These are phyloP conservation scores for Globisporangium echinulatum DNA, from an alignment of 352 stramenopile genomes.

Conservation along the genomic window DNA sequence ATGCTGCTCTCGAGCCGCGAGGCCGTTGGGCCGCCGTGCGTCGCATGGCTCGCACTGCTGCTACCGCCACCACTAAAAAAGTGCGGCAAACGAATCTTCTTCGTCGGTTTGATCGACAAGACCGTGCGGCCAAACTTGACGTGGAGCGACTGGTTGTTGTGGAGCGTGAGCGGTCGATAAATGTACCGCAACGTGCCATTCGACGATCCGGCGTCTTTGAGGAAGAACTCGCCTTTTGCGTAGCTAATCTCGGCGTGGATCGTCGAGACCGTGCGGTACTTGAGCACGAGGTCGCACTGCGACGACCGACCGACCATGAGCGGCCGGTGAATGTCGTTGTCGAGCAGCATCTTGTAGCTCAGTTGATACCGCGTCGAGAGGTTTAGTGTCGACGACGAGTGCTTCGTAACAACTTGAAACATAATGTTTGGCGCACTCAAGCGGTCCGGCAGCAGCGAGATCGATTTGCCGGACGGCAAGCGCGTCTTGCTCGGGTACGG, in stretches of 20 bases:
- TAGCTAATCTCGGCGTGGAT: conserved; percentile 93
- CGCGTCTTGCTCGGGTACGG: conserved; percentile 80
- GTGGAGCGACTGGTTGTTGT: conserved; percentile 84
- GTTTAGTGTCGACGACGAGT: conserved; percentile 80
- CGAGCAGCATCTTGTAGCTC: conserved; percentile 91
- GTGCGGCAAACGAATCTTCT: conserved; percentile 83
- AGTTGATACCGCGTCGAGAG: conserved; percentile 82
- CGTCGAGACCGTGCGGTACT: conserved; percentile 93
- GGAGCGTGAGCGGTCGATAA: conserved; percentile 88
- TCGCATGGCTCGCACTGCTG: conserved; percentile 23
- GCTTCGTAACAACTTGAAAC: conserved; percentile 86
- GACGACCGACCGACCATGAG: conserved; percentile 92
- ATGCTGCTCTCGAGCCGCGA: conserved; percentile 50
- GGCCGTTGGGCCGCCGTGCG: neutral
- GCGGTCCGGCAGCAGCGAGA: conserved; percentile 70
- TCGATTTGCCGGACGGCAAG: conserved; percentile 58
- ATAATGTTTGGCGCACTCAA: conserved; percentile 78
- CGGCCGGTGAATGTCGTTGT: conserved; percentile 86
- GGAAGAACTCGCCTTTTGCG: conserved; percentile 91
- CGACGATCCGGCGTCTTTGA: conserved; percentile 91
- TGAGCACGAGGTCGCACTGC: conserved; percentile 92
- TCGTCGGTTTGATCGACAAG: conserved; percentile 84
- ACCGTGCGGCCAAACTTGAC: conserved; percentile 85
- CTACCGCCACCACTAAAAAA: conserved; percentile 43
- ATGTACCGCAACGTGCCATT: conserved; percentile 94